Conservation (phyloP, 345 rosid genomes). For the Nasturtium officinale region DNA sequence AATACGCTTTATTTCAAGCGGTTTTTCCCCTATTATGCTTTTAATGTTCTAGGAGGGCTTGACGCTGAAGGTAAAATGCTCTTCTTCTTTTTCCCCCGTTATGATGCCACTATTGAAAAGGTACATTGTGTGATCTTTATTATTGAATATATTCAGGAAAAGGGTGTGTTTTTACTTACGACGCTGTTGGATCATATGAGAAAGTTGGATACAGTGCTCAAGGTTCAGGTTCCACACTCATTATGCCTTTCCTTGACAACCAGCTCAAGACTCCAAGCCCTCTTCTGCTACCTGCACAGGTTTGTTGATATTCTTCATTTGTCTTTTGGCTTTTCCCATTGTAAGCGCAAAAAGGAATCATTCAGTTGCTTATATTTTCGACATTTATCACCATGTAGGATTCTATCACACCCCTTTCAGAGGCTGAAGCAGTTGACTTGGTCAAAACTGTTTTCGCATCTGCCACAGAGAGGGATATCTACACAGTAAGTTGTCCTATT, state of each 20-base stretch:
- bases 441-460: constrained; percentile 92
- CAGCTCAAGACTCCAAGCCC: constrained; percentile 98
- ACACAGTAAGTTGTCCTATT: constrained; percentile 65
- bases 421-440: constrained; percentile 84
- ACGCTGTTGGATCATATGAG: constrained; percentile 98
- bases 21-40: constrained; percentile 94
- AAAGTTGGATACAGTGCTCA: constrained; percentile 95
- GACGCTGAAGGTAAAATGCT: constrained; percentile 73
- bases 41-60: constrained; percentile 94
- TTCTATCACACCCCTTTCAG: constrained; percentile 89
- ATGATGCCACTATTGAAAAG: background rate
- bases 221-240: constrained; percentile 90
- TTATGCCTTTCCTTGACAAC: constrained; percentile 96
- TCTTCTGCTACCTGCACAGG: constrained; percentile 82
- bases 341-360: background rate
- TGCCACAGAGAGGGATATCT: constrained; percentile 96
- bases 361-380: background rate
- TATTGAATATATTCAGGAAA: constrained; percentile 53
- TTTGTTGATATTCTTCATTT: constrained; percentile 32
- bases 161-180: constrained; percentile 96
- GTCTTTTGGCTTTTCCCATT: background rate
- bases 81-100: background rate
- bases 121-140: background rate
- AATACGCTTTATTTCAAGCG: constrained; percentile 97
- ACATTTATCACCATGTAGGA: constrained; percentile 54